phyloP scores from a whole-genome alignment of 78 protist genomes.

The Ministeria vibrans region DNA sequence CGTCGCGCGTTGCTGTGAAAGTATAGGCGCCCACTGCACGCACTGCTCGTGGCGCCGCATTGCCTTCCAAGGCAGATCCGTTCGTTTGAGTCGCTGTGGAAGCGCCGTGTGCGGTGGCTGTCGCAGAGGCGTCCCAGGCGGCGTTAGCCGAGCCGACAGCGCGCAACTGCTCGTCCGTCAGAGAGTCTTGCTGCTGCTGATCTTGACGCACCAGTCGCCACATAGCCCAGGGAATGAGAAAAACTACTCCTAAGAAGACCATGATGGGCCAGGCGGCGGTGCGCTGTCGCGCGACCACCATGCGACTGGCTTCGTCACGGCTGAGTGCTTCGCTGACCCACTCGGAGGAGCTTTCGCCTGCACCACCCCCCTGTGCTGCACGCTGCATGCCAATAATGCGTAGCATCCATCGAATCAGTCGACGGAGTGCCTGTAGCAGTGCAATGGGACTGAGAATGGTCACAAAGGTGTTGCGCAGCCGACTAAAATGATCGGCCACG shows the following conservation, averaged over 20 bases:
- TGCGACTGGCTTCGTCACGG: not conserved
- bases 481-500: conserved; percentile 3
- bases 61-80: not conserved
- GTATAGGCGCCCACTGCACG: not conserved
- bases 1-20: not conserved
- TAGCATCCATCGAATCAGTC: not conserved
- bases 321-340: not conserved
- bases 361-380: not conserved
- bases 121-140: too few species aligned
- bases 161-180: too few species aligned
- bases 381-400: not conserved
- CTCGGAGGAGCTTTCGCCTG: not conserved
- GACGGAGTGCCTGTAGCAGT: not conserved
- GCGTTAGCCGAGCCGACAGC: too few species aligned
- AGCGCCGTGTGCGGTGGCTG: too few species aligned
- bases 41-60: not conserved
- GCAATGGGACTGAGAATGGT: not conserved
- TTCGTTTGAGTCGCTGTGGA: not conserved
- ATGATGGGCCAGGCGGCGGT: not conserved
- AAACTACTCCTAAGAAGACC: not conserved
- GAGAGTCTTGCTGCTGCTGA: too few species aligned
- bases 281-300: not conserved
- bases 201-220: not conserved
- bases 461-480: not conserved
- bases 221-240: not conserved